phyloP scores from a whole-genome alignment of 441 rosid species.

The Adansonia madagascariensis region DNA sequence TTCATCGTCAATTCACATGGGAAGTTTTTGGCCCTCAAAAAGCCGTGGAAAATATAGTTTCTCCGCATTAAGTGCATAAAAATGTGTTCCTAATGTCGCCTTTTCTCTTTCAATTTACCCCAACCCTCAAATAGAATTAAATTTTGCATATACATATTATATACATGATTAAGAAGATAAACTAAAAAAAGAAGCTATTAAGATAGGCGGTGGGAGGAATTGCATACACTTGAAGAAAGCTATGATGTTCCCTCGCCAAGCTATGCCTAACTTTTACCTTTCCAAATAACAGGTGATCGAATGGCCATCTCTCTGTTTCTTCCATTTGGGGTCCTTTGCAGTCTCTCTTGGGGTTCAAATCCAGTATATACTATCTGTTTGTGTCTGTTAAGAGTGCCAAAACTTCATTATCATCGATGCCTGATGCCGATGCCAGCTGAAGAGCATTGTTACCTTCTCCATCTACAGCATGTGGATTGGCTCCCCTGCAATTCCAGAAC shows the following conservation, averaged over 20 bases:
- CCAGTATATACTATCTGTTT: conserved; percentile 41
- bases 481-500: conserved; percentile 68
- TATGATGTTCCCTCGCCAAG: background rate
- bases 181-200: background rate
- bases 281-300: background rate
- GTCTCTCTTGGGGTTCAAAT: background rate
- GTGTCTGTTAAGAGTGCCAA: conserved; percentile 52
- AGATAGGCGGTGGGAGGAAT: background rate
- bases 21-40: too few relatives aligned
- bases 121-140: too few relatives aligned
- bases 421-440: conserved; percentile 53
- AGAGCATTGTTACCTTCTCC: conserved; percentile 54
- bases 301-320: background rate
- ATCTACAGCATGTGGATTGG: conserved; percentile 68
- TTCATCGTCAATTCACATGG: too few relatives aligned
- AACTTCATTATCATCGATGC: conserved; percentile 57
- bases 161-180: too few relatives aligned
- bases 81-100: too few relatives aligned
- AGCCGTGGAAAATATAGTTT: too few relatives aligned
- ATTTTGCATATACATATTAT: too few relatives aligned
- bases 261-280: background rate
- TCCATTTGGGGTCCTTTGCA: background rate
- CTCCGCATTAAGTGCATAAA: too few relatives aligned
- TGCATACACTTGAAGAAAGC: background rate
- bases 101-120: too few relatives aligned